These are phyloP conservation scores for Tilletia setariae DNA, from an alignment of 1,284 basidiomycete species.

Conservation along the genomic window DNA sequence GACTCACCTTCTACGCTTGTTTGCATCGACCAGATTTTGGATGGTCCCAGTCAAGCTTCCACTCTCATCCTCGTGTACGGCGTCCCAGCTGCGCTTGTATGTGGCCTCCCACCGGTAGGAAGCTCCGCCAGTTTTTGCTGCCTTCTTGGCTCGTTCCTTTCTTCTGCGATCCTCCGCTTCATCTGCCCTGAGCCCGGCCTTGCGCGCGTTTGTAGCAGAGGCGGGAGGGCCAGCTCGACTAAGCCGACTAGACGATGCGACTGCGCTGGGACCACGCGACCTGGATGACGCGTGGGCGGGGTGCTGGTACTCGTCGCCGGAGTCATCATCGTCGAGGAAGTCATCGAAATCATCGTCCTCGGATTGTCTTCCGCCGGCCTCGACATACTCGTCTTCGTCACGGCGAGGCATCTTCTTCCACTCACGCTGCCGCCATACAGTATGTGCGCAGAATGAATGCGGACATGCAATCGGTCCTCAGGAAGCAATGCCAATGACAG, in stretches of 20 bases:
- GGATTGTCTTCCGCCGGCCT: slow-evolving; percentile 21
- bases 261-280: slow-evolving; percentile 18
- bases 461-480: too few species aligned
- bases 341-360: slow-evolving; percentile 34
- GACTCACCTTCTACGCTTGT: slow-evolving; percentile 73
- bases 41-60: slow-evolving; percentile 88
- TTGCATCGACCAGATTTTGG: slow-evolving; percentile 78
- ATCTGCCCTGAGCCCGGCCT: not conserved
- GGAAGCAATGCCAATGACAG: too few species aligned
- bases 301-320: slow-evolving; percentile 31
- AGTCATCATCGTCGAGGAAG: slow-evolving; percentile 36
- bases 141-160: slow-evolving; percentile 19
- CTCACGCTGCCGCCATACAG: not conserved
- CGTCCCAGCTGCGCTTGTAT: slow-evolving; percentile 92
- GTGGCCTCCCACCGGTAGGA: slow-evolving; percentile 90
- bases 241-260: slow-evolving; percentile 24
- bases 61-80: slow-evolving; percentile 88
- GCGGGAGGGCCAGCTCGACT: not conserved
- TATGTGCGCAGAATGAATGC: not conserved
- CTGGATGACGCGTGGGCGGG: not conserved
- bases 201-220: not conserved
- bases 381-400: slow-evolving; percentile 33
- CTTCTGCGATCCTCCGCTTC: slow-evolving; percentile 4
- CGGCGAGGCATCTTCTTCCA: slow-evolving; percentile 20
- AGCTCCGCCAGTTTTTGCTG: slow-evolving; percentile 37